Evolutionary conservation across 1,284 basidiomycete species (phyloP), one percentile per base, ranked within the genome.

Genomic region (Phylloboletellus chloephorus): DNA sequence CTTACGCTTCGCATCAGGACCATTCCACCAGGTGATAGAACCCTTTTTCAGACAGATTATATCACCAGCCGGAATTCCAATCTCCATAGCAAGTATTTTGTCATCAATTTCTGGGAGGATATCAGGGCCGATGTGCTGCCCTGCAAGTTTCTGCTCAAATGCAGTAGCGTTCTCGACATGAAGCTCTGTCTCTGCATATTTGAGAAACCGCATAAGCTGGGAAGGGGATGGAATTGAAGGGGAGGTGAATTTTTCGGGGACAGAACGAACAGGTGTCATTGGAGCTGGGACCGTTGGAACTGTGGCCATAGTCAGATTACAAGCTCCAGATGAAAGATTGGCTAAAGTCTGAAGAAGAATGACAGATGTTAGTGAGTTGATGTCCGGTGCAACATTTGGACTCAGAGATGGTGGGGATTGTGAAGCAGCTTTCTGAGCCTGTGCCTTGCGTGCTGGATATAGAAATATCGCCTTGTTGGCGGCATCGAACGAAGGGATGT

Each of bases 11-110:
- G 39, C 41, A 7, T 53, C 34, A 0, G 41, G 34, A 2, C 52
- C 36, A 40, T 44, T 49, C 46, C 47, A 53, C 51, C 51, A 56
- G 0, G 3, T 11, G 0, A 17, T 6, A 22, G 32, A 21, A 7
- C 33, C 47, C 3, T 42, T 42, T 13, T 52, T 55, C 19, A 55
- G 25, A 9, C 6, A 22, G n/a, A 53, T 37, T 0, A 47, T 43
- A 22, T 56, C 45, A 6, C 47, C 47, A 0, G 11, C 11, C 9
- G 22, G 15, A 4, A 55, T 32, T 0, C 43, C 39, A 7, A 44
- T 19, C 1, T 8, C 21, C n/a, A n/a, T n/a, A 0, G 7, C 0
- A 0, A 53, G 20, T 0, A 10, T n/a, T 5, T 47, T 28, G 8
- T 52, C 28, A 13, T 34, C n/a, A 0, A 49, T 20, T 0, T 44